A percentile compares a stretch with the other conserved stretches of the same genome.
Evolutionary conservation across 164 flowering plant genomes (phyloP).

Genomic region (Protea cynaroides): DNA sequence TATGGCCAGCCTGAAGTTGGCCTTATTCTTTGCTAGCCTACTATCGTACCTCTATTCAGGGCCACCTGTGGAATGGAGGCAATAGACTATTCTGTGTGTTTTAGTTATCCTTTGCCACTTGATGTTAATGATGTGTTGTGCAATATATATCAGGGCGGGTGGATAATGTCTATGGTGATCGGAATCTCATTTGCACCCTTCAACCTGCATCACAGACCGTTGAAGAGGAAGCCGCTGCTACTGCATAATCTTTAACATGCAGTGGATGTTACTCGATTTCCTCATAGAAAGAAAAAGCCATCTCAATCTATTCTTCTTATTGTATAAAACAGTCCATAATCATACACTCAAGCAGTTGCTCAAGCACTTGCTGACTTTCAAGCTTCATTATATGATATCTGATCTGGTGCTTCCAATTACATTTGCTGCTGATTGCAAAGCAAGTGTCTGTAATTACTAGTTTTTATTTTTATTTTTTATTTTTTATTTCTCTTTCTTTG

Average conservation of each 20-base stretch:
- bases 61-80: not conserved
- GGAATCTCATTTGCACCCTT: constrained; percentile 91
- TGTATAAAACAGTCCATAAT: constrained; percentile 13
- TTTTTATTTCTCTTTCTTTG: too few relatives aligned
- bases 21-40: too few relatives aligned
- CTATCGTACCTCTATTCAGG: not conserved
- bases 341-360: not conserved
- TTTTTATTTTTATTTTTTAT: too few relatives aligned
- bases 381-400: not conserved
- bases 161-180: constrained; percentile 96
- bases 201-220: constrained; percentile 60
- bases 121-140: not conserved
- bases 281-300: not conserved
- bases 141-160: constrained; percentile 63
- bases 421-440: constrained; percentile 3
- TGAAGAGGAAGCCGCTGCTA: constrained; percentile 81
- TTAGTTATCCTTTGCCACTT: not conserved
- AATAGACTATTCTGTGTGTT: not conserved
- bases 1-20: too few relatives aligned
- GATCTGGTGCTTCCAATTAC: constrained; percentile 9
- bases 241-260: constrained; percentile 38
- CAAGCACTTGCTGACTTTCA: constrained; percentile 2
- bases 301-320: not conserved
- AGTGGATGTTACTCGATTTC: not conserved
- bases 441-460: constrained; percentile 3